These are phyloP conservation scores for Flaveria sonorensis DNA, from an alignment of 129 eudicot genomes.

Conservation along the genomic window DNA sequence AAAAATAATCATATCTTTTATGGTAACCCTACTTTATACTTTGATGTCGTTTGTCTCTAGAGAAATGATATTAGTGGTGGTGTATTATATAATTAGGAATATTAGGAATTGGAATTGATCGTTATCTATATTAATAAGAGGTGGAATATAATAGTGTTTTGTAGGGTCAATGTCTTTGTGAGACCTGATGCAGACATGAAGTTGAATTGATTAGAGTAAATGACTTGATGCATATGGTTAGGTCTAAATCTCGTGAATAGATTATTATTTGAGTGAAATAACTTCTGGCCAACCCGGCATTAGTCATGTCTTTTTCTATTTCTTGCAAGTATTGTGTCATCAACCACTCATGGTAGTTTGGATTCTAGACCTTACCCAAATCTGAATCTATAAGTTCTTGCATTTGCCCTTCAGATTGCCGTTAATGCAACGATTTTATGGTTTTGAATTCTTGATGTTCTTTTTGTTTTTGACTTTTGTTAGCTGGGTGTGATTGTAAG, in stretches of 20 bases:
- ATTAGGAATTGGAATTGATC: conserved; percentile 2
- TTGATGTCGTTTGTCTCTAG: conserved; percentile 23
- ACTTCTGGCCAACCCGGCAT: conserved; percentile 27
- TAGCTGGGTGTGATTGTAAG: conserved; percentile 23
- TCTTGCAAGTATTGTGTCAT: conserved; percentile 19
- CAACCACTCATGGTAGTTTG: conserved; percentile 16
- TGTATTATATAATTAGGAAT: conserved; percentile 13
- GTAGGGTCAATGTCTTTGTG: conserved; percentile 31
- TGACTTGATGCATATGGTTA: conserved; percentile 26
- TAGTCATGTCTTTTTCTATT: conserved; percentile 28
- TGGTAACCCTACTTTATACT: conserved; percentile 15
- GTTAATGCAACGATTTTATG: not conserved
- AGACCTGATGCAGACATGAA: conserved; percentile 27
- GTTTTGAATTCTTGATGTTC: not conserved
- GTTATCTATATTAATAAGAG: conserved; percentile 8
- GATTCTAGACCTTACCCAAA: not conserved
- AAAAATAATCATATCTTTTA: conserved; percentile 13
- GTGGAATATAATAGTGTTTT: conserved; percentile 10
- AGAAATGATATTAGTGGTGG: conserved; percentile 16
- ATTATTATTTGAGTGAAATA: conserved; percentile 15
- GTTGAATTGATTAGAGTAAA: conserved; percentile 20
- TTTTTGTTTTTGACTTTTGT: conserved; percentile 25
- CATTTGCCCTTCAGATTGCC: not conserved
- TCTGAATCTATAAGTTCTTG: not conserved
- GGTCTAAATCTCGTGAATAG: conserved; percentile 16